Base-by-base conservation (phyloP, 345 rosid species). In the Lenwebbia sp. region DNA sequence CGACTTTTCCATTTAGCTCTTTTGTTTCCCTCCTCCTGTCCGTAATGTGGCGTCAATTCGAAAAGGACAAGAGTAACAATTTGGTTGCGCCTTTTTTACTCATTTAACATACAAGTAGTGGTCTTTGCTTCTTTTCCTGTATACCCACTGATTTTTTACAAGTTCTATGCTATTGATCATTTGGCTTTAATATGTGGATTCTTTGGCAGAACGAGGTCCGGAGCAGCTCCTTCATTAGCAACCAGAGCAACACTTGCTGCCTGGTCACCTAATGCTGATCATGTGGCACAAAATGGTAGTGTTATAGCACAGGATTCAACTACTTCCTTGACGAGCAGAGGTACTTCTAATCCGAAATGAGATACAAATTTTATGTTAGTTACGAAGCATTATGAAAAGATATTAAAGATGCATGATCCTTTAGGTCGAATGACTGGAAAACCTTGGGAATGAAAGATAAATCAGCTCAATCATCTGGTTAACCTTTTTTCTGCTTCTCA, bases 211-310 rank as follows among this genome's bases (percentile, higher is more conserved):
- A 89, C 96, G 58, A 93, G 91, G 91, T 88, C 88, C 19, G 94
- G 94, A 83, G 92, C 76, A 83, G 86, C 86, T 86, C 96, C 96
- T 90, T 86, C 97, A 78, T 90, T 97, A 89, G 93, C 94, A 85
- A 89, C 94, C 82, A 94, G 99, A 89, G 99, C 98, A 86, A 93
- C 96, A 86, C 90, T 74, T 84, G 98, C 98, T 83, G 99, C 99
- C 15, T 97, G 99, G 99, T 89, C 92, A 3, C 85, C 56, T 60
- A 88, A 89, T 86, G 90, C 87, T 84, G 87, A 21, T 85, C 76
- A 81, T 90, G 83, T 62, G 84, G 90, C 86, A 88, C 92, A 86
- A 37, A 87, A 90, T n/a, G 54, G 88, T 87, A 87, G 86, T 86
- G 90, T 90, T 76, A 70, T 85, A 47, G 60, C 89, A 41, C 92